Evolutionary conservation across 306 rosid genomes (phyloP), one percentile per base, ranked within the genome.

Genomic region (Pachyrhizus erosus): DNA sequence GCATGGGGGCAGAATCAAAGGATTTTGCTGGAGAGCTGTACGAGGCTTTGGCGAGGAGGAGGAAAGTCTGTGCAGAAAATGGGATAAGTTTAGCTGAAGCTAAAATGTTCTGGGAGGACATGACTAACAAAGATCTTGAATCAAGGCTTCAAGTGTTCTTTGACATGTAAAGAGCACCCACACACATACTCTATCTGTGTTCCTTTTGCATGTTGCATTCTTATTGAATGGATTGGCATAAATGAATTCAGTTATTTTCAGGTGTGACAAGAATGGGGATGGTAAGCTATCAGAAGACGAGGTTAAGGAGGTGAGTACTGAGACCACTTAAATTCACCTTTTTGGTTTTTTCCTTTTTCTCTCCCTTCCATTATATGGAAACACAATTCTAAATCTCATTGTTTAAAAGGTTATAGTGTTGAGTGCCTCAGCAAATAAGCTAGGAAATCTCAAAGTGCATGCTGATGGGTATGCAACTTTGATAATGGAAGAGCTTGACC

Each of bases 251-350:
- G 58, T 29, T 49, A 43, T 76, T 57, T 88, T 45, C 86, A 93
- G 99, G 96, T 93, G 99, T 84, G 99, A 95, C 90, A 95, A 95
- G 89, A 93, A 95, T 84, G 99, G 98, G 5, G 99, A 93, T 85
- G 99, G 99, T 83, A 91, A 80, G 85, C 92, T 95, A 74, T 86
- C 97, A 5, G 97, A 95, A 83, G 97, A 90, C 2, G 99, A 95
- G 85, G 99, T 95, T 66, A 82, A 81, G 69, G 91, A 91, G 99
- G 98, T 96, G 85, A 88, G 92, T 23, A 65, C 57, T 51, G 24
- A 81, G 80, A 83, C 67, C 73, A 52, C 46, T 10, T 37, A 10
- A 29, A 33, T 70, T 55, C 75, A n/a, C n/a, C n/a, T n/a, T 29
- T 27, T 5, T 34, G 64, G 10, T 17, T 42, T 58, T 64, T 46